Evolutionary conservation across 1,284 basidiomycete genomes (phyloP), one percentile per base, ranked within the genome.

Genomic region (Microbotryomycetes sp.): DNA sequence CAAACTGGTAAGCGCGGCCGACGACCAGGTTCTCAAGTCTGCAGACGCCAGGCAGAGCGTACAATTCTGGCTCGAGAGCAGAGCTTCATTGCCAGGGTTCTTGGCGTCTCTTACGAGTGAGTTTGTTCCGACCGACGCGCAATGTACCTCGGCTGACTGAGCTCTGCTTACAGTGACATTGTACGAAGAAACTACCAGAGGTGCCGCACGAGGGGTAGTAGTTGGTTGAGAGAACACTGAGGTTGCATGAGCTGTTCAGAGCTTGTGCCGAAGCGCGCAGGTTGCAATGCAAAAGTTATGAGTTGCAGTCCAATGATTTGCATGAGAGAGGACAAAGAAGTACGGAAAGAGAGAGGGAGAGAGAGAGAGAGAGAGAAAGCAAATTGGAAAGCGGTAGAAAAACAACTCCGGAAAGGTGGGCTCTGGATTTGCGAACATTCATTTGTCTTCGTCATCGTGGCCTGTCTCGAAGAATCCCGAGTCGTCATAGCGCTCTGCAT

Each of bases 401-500:
- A n/a, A n/a, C n/a, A n/a, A n/a, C n/a, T n/a, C n/a, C n/a, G n/a
- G n/a, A n/a, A n/a, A n/a, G n/a, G n/a, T n/a, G n/a, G n/a, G n/a
- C n/a, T n/a, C n/a, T n/a, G n/a, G n/a, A n/a, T n/a, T n/a, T n/a
- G n/a, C n/a, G n/a, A n/a, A n/a, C n/a, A n/a, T n/a, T n/a, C n/a
- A n/a, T n/a, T n/a, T n/a, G n/a, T n/a, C n/a, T n/a, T n/a, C n/a
- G n/a, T n/a, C n/a, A n/a, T n/a, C n/a, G n/a, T n/a, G n/a, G n/a
- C n/a, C n/a, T n/a, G n/a, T n/a, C n/a, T n/a, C 57, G 30, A 30
- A 52, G n/a, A 66, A 65, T 46, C 69, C 73, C 28, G 70, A 70
- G 57, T 71, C 71, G 41, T 59, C 72, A 24, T 60, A 48, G 28
- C 54, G 58, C n/a, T n/a, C n/a, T n/a, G n/a, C n/a, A n/a, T n/a